Evolutionary conservation across 2,329 filamentous ascomycete species (phyloP).

Genomic region (Ilyonectria mors-panacis): DNA sequence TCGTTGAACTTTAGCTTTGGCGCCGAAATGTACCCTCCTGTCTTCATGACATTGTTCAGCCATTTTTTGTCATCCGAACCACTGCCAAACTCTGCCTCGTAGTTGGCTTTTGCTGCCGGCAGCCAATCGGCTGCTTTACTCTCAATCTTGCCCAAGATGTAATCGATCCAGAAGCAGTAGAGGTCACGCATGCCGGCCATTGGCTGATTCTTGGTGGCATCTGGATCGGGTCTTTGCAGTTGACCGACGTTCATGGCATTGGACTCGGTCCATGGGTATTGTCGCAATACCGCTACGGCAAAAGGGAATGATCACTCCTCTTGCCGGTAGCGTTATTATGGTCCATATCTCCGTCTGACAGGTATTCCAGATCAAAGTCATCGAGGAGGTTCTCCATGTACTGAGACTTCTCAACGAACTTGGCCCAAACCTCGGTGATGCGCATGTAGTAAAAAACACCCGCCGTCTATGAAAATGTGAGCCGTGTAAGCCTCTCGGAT

Average conservation of each 20-base stretch:
- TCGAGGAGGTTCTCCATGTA: not conserved
- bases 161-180: constrained; percentile 10
- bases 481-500: not conserved
- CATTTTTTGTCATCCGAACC: constrained; percentile 1
- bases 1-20: not conserved
- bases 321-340: no score
- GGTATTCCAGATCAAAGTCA: not conserved
- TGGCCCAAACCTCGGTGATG: not conserved
- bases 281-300: no score
- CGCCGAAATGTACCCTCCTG: constrained; percentile 7
- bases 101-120: not conserved
- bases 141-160: not conserved
- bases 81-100: not conserved
- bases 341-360: no score
- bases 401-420: constrained; percentile 10
- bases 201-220: constrained; percentile 5
- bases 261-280: not conserved
- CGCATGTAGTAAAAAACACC: constrained; percentile 21
- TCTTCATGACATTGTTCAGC: constrained; percentile 1
- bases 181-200: constrained; percentile 17
- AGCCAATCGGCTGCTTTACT: not conserved
- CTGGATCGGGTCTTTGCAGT: not conserved
- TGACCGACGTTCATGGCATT: constrained; percentile 8
- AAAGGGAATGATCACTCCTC: no score
- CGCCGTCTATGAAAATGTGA: not conserved